Evolutionary conservation across 306 rosid genomes (phyloP).

Genomic region (Canavalia gladiata): DNA sequence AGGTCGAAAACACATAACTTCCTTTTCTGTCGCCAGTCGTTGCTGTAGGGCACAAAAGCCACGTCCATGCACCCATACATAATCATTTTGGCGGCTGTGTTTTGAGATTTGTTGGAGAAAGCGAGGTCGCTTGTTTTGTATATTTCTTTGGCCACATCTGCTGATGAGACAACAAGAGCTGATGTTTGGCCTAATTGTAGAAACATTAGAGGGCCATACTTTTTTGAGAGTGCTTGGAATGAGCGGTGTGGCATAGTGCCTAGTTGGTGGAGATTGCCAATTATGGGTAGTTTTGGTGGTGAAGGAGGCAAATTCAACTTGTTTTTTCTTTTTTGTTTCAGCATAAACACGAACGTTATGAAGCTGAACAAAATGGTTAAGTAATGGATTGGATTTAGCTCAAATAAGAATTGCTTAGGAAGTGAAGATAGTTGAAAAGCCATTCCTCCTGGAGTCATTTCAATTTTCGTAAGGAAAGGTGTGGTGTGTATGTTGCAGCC

Average conservation of each 20-base stretch:
- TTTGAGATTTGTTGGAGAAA: conserved; percentile 26
- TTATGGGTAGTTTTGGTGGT: conserved; percentile 53
- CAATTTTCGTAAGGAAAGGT: neutral
- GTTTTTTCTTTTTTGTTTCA: neutral
- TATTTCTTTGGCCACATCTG: neutral
- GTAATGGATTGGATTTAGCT: neutral
- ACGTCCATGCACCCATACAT: conserved; percentile 49
- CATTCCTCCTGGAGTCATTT: neutral
- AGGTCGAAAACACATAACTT: conserved; percentile 52
- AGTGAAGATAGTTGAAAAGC: neutral
- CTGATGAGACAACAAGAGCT: conserved; percentile 48
- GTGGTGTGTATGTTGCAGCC: neutral
- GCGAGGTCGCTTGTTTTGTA: neutral
- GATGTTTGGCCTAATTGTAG: conserved; percentile 47
- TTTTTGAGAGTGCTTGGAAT: conserved; percentile 38
- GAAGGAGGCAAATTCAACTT: conserved; percentile 51
- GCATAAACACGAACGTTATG: neutral
- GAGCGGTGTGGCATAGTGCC: conserved; percentile 55
- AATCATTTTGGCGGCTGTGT: conserved; percentile 27
- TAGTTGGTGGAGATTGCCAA: conserved; percentile 60
- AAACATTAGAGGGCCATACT: conserved; percentile 54
- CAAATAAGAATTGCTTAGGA: neutral
- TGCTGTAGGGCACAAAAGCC: conserved; percentile 43
- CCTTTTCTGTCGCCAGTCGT: conserved; percentile 52
- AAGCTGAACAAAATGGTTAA: neutral